Evolutionary conservation across 306 rosid species (phyloP).

Genomic region (Acacia confusa): DNA sequence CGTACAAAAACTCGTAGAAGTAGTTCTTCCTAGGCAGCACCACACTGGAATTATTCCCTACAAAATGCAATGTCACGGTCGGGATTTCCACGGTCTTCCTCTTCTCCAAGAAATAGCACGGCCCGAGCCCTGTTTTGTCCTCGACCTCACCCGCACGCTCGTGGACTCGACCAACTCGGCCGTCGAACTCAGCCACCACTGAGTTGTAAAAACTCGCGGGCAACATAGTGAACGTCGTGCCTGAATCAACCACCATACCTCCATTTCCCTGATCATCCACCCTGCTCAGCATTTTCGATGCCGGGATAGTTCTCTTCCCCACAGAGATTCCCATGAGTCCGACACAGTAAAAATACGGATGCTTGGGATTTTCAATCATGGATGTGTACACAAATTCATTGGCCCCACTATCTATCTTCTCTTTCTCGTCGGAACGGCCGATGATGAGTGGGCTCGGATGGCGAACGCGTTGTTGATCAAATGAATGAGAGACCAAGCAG

Average conservation of each 20-base stretch:
- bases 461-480: conserved; percentile 54
- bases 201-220: conserved; percentile 61
- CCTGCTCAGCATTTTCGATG: conserved; percentile 55
- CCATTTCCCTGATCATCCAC: conserved; percentile 66
- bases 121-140: conserved; percentile 67
- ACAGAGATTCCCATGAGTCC: conserved; percentile 72
- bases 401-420: conserved; percentile 2
- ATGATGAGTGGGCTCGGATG: conserved; percentile 87
- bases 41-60: conserved; percentile 67
- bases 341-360: conserved; percentile 79
- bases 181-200: conserved; percentile 70
- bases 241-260: conserved; percentile 89
- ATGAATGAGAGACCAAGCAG: conserved; percentile 87
- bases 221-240: conserved; percentile 91
- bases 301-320: conserved; percentile 50
- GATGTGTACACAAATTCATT: conserved; percentile 63
- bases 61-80: conserved; percentile 58
- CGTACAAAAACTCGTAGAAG: conserved; percentile 74
- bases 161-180: conserved; percentile 55
- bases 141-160: conserved; percentile 71
- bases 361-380: conserved; percentile 78
- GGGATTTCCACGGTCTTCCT: conserved; percentile 51
- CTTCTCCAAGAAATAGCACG: conserved; percentile 60
- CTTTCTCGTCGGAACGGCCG: conserved; percentile 48
- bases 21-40: conserved; percentile 71